Conservation (phyloP, 2,329 filamentous ascomycete species). For the Byssothecium circinans region DNA sequence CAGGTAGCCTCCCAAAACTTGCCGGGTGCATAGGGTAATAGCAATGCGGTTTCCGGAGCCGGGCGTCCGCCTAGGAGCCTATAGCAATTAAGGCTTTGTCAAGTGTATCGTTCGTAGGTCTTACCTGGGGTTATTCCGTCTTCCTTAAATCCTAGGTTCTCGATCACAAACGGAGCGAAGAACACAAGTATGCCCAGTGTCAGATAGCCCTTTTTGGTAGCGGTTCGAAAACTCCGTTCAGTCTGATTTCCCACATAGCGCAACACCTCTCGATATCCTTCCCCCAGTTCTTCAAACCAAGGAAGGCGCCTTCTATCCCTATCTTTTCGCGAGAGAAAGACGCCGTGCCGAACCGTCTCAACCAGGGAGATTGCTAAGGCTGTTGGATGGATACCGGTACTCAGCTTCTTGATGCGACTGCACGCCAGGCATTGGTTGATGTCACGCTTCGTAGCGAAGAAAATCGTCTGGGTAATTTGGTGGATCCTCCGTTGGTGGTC, state of each 20-base stretch:
- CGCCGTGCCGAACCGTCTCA: background rate
- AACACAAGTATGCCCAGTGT: background rate
- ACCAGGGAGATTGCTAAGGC: background rate
- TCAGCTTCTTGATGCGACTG: no score
- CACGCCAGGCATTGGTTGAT: no score
- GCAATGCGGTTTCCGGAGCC: no score
- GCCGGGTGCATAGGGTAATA: no score
- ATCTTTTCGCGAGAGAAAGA: background rate
- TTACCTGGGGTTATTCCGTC: background rate
- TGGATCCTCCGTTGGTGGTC: no score
- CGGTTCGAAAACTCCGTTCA: background rate
- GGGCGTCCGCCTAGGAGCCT: background rate
- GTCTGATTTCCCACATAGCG: background rate
- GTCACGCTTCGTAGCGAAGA: no score
- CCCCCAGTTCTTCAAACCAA: background rate
- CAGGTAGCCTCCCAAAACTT: no score
- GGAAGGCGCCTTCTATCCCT: background rate
- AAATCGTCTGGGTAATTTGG: no score
- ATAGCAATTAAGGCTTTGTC: background rate
- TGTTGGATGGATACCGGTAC: no score
- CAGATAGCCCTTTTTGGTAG: background rate
- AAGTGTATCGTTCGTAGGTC: background rate
- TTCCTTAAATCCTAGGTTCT: background rate
- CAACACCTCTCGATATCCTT: background rate
- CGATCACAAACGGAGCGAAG: background rate